These are phyloP conservation scores for Talaromyces funiculosus DNA, from an alignment of 2,329 filamentous ascomycete genomes.

Conservation along the genomic window DNA sequence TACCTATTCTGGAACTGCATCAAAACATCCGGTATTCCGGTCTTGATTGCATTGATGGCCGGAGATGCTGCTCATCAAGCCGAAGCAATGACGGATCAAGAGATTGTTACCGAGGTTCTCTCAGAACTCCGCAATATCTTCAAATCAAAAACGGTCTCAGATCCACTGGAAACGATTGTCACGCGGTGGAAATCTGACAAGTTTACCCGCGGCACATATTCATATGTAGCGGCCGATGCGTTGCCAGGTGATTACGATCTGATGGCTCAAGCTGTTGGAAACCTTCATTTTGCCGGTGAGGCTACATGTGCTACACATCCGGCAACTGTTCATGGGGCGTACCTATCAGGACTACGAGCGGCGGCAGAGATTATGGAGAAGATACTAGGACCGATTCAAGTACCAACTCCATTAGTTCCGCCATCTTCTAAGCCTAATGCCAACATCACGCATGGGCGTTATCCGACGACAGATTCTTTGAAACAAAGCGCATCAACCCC, in stretches of 20 bases:
- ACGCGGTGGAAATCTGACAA: constrained; percentile 88
- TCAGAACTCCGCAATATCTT: constrained; percentile 73
- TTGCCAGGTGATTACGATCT: constrained; percentile 82
- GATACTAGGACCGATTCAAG: constrained; percentile 72
- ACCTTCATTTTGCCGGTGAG: constrained; percentile 91
- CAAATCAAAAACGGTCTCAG: constrained; percentile 57
- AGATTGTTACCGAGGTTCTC: constrained; percentile 75
- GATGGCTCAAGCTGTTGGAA: constrained; percentile 79
- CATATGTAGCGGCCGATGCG: constrained; percentile 80
- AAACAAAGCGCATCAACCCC: background rate
- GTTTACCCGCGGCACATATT: constrained; percentile 93
- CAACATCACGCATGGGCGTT: background rate
- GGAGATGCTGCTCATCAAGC: constrained; percentile 88
- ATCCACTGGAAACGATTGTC: constrained; percentile 77
- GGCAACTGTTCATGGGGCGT: constrained; percentile 94
- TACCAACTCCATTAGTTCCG: constrained; percentile 69
- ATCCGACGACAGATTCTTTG: background rate
- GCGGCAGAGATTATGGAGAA: constrained; percentile 78
- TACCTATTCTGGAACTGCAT: constrained; percentile 98
- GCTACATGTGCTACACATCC: constrained; percentile 94
- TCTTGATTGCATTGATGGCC: constrained; percentile 88
- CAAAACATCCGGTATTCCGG: constrained; percentile 80
- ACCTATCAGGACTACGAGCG: constrained; percentile 83
- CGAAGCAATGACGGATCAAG: constrained; percentile 68
- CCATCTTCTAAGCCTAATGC: background rate